Base-by-base conservation (phyloP, 305 asterid genomes). In the Fraxinus ornus region DNA sequence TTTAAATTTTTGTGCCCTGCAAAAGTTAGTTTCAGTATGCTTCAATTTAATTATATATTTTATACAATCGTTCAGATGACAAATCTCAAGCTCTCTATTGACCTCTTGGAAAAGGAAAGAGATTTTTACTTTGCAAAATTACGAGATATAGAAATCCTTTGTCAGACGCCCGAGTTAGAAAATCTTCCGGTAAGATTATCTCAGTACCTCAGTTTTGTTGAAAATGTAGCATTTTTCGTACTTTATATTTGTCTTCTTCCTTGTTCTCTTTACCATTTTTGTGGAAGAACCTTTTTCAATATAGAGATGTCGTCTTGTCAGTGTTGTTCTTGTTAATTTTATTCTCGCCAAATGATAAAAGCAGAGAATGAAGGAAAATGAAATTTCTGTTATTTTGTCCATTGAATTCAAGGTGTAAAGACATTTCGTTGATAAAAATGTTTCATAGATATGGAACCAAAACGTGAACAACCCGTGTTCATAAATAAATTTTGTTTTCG, bases 71-170 rank as follows among this genome's bases (percentile, higher is more conserved):
- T 89, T 68, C 94, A 96, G 99, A 83, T 90, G 78, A 83, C 89
- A n/a, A 97, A 94, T 60, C 94, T 96, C 83, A 92, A 90, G 91
- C 84, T 90, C 41, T 93, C 97, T 15, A 92, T 91, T 19, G 97
- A 94, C 78, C 82, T 84, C 55, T 80, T 96, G 91, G 99, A 96
- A 85, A 96, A 92, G 87, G 99, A 94, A 86, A 86, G 99, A 79
- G 98, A 96, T 93, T 96, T 94, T 80, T 96, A 96, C 90, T 94
- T 93, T 77, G 91, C 91, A 21, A 96, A 93, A 85, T 77, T 96
- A 72, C 91, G 98, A 13, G 98, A 96, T 81, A 88, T 96, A 39
- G 99, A 96, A 88, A 89, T 96, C 66, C 94, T 96, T 78, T 96
- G 97, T 80, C 98, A 92, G 89, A 62, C 88, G 17, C 93, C 98